Base-by-base conservation (phyloP, 139 green algal species). In the Picochlorum sp. region DNA sequence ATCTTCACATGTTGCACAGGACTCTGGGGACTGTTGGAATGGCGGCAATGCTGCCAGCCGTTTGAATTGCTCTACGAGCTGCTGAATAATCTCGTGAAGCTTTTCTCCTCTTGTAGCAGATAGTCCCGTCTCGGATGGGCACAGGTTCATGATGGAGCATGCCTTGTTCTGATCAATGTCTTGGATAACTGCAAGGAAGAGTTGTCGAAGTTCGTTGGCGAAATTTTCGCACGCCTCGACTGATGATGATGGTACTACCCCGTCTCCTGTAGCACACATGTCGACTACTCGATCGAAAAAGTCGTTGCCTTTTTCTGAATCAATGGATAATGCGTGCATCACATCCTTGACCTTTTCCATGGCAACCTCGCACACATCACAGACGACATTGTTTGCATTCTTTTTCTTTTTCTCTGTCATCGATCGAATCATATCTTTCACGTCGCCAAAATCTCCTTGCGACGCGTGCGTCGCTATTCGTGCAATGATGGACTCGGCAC, bases 1-100 rank as follows among this genome's bases (percentile, higher is more conserved):
- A 15, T 60, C 49, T 60, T 78, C 65, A 60, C 71, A 78, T 16
- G 38, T 66, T 34, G 69, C 45, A 65, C 71, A 78, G 18, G 34
- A 41, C 34, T 41, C 34, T 11, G 34, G 34, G 8, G 34, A 41
- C 34, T 41, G 34, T 13, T 41, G 34, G 34, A 41, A 41, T 41
- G 34, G 34, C 8, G 34, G 34, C 34, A 41, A 41, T 9, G 34
- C 34, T 41, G 34, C 34, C 8, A 41, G 0, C 7, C 34, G 34
- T 41, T 41, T 41, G 8, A 41, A 11, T 11, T 41, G 34, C 34
- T 41, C 34, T 11, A 41, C 34, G 8, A 41, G 34, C 34, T 41
- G 34, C 34, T 41, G 34, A 41, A 41, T 1, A 13, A 41, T 41
- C 7, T 41, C 34, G 8, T 41, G 34, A 1, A 41, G 34, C 10